phyloP scores from a whole-genome alignment of 768 basidiomycete species.

The Rhodotorula paludigena region DNA sequence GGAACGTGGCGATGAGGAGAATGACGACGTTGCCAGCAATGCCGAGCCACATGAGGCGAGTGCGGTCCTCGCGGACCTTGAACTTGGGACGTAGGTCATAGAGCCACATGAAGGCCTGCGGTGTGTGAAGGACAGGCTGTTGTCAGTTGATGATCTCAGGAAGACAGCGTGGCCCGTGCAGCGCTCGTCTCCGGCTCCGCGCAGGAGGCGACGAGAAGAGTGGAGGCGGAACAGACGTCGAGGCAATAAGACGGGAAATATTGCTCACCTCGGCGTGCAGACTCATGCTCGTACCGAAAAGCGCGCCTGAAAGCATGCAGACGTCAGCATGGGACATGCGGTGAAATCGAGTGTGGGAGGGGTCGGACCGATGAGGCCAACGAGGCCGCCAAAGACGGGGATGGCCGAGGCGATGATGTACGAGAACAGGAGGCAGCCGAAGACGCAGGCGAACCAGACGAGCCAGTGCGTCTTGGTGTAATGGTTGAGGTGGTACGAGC shows the following conservation, averaged over 20 bases:
- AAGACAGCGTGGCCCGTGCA: too few relatives aligned
- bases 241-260: neutral
- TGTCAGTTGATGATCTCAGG: too few relatives aligned
- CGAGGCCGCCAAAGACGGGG: constrained; percentile 22
- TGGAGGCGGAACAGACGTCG: neutral
- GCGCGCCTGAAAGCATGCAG: constrained; percentile 32
- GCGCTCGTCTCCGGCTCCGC: too few relatives aligned
- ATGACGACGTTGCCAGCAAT: constrained; percentile 23
- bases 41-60: neutral
- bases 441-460: constrained; percentile 27
- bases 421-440: constrained; percentile 25
- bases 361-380: constrained; percentile 38
- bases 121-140: neutral
- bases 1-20: constrained; percentile 33
- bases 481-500: constrained; percentile 34
- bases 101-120: constrained; percentile 30
- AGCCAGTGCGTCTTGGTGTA: constrained; percentile 37
- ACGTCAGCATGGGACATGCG: too few relatives aligned
- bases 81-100: constrained; percentile 4
- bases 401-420: constrained; percentile 39
- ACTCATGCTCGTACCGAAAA: constrained; percentile 39
- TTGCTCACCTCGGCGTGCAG: constrained; percentile 11
- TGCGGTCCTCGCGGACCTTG: neutral
- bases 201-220: neutral
- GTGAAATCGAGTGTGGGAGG: too few relatives aligned